A percentile compares a stretch with the other conserved stretches of the same genome.
Evolutionary conservation across 2,329 filamentous ascomycete genomes (phyloP).

Genomic region (Xylaria sp.): DNA sequence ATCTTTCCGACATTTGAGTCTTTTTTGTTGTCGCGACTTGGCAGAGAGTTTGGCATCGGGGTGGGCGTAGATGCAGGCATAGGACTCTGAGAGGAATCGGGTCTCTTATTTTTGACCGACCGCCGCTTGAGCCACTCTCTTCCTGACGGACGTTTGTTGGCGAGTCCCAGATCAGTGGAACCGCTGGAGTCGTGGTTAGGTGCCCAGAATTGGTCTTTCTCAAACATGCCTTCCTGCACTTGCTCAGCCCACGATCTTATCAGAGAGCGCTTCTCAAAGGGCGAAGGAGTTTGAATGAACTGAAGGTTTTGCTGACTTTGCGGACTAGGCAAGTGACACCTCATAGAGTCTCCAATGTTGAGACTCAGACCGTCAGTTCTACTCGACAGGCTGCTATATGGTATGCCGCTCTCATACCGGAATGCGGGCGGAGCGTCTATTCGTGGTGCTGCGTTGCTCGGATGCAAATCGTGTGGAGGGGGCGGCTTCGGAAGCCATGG

Average conservation of each 20-base stretch:
- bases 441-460: background rate
- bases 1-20: background rate
- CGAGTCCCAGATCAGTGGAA: constrained; percentile 4
- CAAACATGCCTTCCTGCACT: constrained; percentile 17
- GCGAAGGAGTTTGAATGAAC: constrained; percentile 12
- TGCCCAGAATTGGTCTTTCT: constrained; percentile 30
- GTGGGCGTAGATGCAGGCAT: constrained; percentile 21
- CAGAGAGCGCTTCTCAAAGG: constrained; percentile 19
- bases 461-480: constrained; percentile 5
- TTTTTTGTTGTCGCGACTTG: constrained; percentile 8
- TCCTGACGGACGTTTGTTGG: constrained; percentile 23
- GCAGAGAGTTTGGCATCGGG: constrained; percentile 12
- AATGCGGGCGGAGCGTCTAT: constrained; percentile 9
- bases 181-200: constrained; percentile 14
- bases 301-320: constrained; percentile 28
- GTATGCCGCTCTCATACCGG: constrained; percentile 7
- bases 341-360: constrained; percentile 23
- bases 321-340: constrained; percentile 39
- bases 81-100: constrained; percentile 18
- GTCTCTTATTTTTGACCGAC: constrained; percentile 24
- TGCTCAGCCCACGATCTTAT: constrained; percentile 28
- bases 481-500: constrained; percentile 41
- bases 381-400: constrained; percentile 5
- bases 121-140: constrained; percentile 30
- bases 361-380: constrained; percentile 10